Evolutionary conservation across 805 yeast species (phyloP).

Genomic region (Saccharomycopsis oosterbeekiorum): DNA sequence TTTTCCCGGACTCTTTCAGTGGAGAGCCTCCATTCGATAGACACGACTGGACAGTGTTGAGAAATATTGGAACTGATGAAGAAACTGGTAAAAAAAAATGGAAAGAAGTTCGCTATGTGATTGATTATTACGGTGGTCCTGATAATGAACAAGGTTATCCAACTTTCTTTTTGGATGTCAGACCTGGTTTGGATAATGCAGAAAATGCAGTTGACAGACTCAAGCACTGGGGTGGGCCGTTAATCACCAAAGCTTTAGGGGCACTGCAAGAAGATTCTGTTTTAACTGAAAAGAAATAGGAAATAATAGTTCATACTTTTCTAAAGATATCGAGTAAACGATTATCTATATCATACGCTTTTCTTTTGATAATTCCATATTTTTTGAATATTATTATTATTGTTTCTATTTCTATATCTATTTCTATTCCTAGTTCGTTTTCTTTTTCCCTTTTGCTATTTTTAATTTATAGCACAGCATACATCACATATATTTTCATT

Average conservation of each 20-base stretch:
- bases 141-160: slow-evolving; percentile 84
- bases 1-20: slow-evolving; percentile 65
- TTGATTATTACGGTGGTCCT: slow-evolving; percentile 94
- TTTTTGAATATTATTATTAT: not conserved
- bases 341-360: not conserved
- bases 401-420: too few relatives aligned
- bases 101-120: slow-evolving; percentile 78
- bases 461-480: not conserved
- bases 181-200: slow-evolving; percentile 81
- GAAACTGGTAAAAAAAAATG: slow-evolving; percentile 34
- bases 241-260: slow-evolving; percentile 1
- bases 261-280: not conserved
- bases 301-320: not conserved
- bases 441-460: not conserved
- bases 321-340: not conserved
- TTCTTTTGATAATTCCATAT: not conserved
- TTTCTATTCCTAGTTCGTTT: not conserved
- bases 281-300: not conserved
- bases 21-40: slow-evolving; percentile 90
- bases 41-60: slow-evolving; percentile 95
- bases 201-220: slow-evolving; percentile 60
- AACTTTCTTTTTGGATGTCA: slow-evolving; percentile 81
- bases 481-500: not conserved
- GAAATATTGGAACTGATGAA: slow-evolving; percentile 36
- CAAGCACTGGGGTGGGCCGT: slow-evolving; percentile 53